A percentile compares a stretch with the other conserved stretches of the same genome.
Conservation (phyloP, 805 yeast genomes). For the Candida stauntonica region DNA sequence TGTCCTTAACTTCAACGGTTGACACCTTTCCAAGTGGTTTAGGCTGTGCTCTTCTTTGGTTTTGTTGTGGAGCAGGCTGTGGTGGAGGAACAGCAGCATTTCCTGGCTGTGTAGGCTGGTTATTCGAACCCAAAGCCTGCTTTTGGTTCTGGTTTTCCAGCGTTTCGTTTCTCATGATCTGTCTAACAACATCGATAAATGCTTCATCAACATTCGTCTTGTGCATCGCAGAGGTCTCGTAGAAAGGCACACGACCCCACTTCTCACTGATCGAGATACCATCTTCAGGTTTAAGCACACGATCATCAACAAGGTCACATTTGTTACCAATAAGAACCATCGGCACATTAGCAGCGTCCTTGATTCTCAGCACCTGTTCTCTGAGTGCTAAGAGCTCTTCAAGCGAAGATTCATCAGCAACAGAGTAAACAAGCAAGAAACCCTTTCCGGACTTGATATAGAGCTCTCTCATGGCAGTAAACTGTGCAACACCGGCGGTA, state of each 20-base stretch:
- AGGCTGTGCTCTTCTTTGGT: constrained; percentile 7
- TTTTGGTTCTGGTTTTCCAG: constrained; percentile 14
- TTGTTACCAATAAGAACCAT: constrained; percentile 91
- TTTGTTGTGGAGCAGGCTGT: constrained; percentile 4
- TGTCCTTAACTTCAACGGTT: neutral
- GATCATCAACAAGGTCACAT: constrained; percentile 72
- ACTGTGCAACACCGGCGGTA: constrained; percentile 93
- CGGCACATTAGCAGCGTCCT: constrained; percentile 73
- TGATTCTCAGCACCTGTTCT: constrained; percentile 80
- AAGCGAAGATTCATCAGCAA: constrained; percentile 71
- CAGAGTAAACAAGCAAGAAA: constrained; percentile 79
- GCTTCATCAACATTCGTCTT: constrained; percentile 88
- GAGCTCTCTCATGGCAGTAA: constrained; percentile 90
- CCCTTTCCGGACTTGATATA: constrained; percentile 89
- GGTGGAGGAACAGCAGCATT: neutral
- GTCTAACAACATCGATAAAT: constrained; percentile 83
- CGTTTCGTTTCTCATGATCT: constrained; percentile 71
- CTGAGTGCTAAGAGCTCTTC: constrained; percentile 73
- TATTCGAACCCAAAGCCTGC: constrained; percentile 4
- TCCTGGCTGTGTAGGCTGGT: too few relatives aligned
- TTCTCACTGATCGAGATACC: constrained; percentile 79
- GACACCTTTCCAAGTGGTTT: constrained; percentile 19
- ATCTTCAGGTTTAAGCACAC: constrained; percentile 74
- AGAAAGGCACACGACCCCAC: constrained; percentile 87
- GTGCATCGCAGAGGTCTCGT: constrained; percentile 90